A percentile compares a stretch with the other conserved stretches of the same genome.
phyloP scores from a whole-genome alignment of 192 early-diverging fungal genomes.

The Backusella mclennaniae region DNA sequence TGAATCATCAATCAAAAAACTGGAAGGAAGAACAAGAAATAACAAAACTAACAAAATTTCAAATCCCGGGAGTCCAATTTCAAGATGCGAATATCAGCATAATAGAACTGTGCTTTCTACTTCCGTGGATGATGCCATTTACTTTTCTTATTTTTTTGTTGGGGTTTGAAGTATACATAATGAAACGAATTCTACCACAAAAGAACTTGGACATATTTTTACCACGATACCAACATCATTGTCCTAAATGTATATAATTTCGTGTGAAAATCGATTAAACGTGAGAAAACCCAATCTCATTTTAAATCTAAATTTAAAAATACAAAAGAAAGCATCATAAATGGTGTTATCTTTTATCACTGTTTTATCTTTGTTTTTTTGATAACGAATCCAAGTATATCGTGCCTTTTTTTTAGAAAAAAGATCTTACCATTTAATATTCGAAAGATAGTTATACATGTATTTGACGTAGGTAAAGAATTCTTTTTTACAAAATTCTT shows the following conservation, averaged over 20 bases:
- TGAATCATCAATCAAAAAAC: neutral
- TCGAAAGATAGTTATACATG: neutral
- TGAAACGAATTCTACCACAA: neutral
- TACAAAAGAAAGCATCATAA: neutral
- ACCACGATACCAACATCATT: neutral
- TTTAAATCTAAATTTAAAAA: slow-evolving; percentile 4
- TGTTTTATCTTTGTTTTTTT: neutral
- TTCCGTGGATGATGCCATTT: neutral
- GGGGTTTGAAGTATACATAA: neutral
- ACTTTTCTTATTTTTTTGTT: neutral
- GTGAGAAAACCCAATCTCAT: slow-evolving; percentile 5
- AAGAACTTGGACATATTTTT: neutral
- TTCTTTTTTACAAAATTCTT: neutral
- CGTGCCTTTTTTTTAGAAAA: neutral
- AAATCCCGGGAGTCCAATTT: neutral
- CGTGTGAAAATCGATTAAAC: slow-evolving; percentile 6
- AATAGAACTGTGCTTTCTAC: neutral
- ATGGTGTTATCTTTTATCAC: neutral
- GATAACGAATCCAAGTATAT: neutral
- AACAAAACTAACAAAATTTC: neutral
- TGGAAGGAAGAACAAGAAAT: slow-evolving; percentile 3
- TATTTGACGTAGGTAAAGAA: neutral
- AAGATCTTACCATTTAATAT: neutral
- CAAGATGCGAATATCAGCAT: neutral
- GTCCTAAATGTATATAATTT: neutral